phyloP scores from a whole-genome alignment of 176 grass and related monocot species.

The Raddia guianensis region DNA sequence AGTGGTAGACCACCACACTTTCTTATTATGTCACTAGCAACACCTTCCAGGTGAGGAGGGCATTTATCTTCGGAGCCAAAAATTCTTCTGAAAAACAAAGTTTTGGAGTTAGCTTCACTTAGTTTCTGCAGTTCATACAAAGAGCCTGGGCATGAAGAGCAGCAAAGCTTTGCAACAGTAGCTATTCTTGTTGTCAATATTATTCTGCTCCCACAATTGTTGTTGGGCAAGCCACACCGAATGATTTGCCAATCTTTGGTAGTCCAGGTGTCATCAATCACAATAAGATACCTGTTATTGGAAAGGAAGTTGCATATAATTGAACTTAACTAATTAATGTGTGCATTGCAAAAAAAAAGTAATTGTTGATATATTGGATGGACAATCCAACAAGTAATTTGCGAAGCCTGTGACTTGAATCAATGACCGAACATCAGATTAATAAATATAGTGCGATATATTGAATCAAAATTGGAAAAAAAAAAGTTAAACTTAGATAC shows the following conservation, averaged over 20 bases:
- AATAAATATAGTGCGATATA: too few species aligned
- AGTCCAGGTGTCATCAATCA: background rate
- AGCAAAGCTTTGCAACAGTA: conserved; percentile 21
- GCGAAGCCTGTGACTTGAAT: too few species aligned
- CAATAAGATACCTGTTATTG: background rate
- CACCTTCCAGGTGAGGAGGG: background rate
- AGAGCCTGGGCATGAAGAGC: background rate
- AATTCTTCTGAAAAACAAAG: conserved; percentile 13
- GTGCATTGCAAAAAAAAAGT: too few species aligned
- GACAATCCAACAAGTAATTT: too few species aligned
- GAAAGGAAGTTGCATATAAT: too few species aligned
- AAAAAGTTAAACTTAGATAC: background rate
- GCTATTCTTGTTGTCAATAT: conserved; percentile 34
- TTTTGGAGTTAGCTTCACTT: conserved; percentile 12
- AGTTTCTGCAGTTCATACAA: conserved; percentile 28
- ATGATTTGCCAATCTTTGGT: conserved; percentile 15
- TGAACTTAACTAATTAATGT: too few species aligned
- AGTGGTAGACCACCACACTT: too few species aligned
- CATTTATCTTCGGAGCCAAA: conserved; percentile 11
- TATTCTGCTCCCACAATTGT: conserved; percentile 34
- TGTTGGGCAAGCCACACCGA: conserved; percentile 7
- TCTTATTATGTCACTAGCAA: background rate
- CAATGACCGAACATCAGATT: too few species aligned
- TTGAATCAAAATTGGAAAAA: too few species aligned
- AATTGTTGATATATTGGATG: too few species aligned